Base-by-base conservation (phyloP, 148 eudicot species). In the Chenopodium quinoa region DNA sequence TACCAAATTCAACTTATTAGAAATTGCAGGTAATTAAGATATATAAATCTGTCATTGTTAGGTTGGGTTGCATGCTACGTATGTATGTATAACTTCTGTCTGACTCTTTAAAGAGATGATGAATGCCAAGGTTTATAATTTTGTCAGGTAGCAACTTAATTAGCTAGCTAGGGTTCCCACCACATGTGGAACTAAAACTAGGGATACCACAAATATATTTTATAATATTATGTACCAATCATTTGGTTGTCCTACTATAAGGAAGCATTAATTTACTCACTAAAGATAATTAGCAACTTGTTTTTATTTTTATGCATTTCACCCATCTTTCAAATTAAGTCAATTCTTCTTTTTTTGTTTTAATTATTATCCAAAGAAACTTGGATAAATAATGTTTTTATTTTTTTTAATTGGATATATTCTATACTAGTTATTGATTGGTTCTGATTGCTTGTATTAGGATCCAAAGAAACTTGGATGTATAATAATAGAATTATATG, bases 191-290 rank as follows among this genome's bases (percentile, higher is more conserved):
- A 46, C 23, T 17, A 46, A 73, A 73, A 48, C 20, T 47, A 23
- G 19, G 20, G 58, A 23, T 47, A 48, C 60, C 34, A n/a, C 48
- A 22, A 22, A 23, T n/a, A 9, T 13, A 4, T 4, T 19, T 73
- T 23, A 20, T 47, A 47, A 46, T n/a, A 73, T 23, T 14, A 7
- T 14, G 6, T 22, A 10, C 20, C 34, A 73, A 73, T 73, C 76
- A 73, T 73, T 73, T n/a, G 76, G 48, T 73, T 73, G 76, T 73
- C 76, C 58, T 73, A 71, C 25, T 73, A 73, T 47, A 73, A 73
- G 76, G 76, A 73, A 47, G 60, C 76, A 73, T 47, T 23, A 9
- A 73, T 47, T 13, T n/a, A 7, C 23, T 1, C 7, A 6, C 23
- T 2, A 11, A n/a, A 73, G 76, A 73, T 10, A 37, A 71, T 20